Percentiles rank a stretch among this genome's conserved stretches.
Conservation (phyloP, 2,329 filamentous ascomycete species). For the Ophiostoma triangulosporum region DNA sequence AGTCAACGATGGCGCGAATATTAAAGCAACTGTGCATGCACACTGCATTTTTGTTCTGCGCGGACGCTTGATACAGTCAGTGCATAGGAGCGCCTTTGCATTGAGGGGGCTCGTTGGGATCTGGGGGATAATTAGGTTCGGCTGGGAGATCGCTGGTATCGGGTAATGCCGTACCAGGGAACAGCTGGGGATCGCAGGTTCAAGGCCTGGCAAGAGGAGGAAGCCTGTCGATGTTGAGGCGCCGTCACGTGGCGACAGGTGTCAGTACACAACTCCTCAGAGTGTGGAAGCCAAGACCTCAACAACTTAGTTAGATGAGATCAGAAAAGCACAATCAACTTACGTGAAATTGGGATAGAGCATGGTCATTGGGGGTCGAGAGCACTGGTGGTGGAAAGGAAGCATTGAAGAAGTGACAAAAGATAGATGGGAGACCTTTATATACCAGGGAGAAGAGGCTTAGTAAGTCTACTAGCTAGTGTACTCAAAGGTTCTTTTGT, state of each 20-base stretch:
- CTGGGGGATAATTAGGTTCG: neutral
- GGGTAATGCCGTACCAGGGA: neutral
- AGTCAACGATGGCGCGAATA: neutral
- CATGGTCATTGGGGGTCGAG: too few species aligned
- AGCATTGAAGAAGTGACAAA: too few species aligned
- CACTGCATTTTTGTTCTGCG: neutral
- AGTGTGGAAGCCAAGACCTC: neutral
- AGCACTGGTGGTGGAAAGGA: too few species aligned
- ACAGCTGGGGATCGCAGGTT: neutral
- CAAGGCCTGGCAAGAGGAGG: neutral
- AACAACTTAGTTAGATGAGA: neutral
- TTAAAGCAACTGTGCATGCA: neutral
- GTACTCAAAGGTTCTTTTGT: too few species aligned
- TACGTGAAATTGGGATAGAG: too few species aligned
- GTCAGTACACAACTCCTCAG: neutral
- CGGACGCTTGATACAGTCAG: neutral
- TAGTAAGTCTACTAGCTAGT: too few species aligned
- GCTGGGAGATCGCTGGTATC: neutral
- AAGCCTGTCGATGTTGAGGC: neutral
- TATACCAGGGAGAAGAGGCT: too few species aligned
- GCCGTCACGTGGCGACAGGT: neutral
- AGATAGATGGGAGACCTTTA: too few species aligned
- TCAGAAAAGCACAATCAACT: too few species aligned
- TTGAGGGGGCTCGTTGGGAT: neutral
- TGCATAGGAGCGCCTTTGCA: neutral